phyloP scores from a whole-genome alignment of 202 grass and related monocot genomes.

The Dendrocalamus latiflorus region DNA sequence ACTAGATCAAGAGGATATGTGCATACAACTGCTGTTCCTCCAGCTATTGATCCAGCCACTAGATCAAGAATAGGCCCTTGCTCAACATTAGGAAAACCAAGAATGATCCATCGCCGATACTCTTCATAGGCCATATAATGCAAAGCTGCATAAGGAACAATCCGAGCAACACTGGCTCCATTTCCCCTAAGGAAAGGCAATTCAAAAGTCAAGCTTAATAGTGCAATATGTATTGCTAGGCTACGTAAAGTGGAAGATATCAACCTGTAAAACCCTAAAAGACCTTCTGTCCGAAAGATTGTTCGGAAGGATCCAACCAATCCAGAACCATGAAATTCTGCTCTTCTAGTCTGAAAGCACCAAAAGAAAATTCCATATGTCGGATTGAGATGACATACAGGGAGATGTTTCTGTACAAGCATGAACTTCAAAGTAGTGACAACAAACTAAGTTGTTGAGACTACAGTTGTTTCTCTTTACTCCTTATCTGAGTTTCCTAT shows the following conservation, averaged over 20 bases:
- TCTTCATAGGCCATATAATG: too few relatives aligned
- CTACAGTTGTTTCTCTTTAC: too few relatives aligned
- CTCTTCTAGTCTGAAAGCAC: constrained; percentile 71
- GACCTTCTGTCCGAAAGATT: constrained; percentile 83
- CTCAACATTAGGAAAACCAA: too few relatives aligned
- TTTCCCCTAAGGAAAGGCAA: constrained; percentile 59
- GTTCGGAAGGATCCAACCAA: constrained; percentile 73
- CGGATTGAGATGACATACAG: too few relatives aligned
- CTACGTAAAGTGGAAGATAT: neutral
- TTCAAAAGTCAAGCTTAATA: constrained; percentile 21
- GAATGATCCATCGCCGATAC: too few relatives aligned
- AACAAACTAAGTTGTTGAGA: too few relatives aligned
- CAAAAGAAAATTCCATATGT: too few relatives aligned
- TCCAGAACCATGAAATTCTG: constrained; percentile 75
- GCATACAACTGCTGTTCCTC: constrained; percentile 88
- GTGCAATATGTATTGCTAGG: constrained; percentile 11
- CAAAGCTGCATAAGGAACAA: too few relatives aligned
- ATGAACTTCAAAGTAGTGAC: too few relatives aligned
- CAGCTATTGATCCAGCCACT: constrained; percentile 80
- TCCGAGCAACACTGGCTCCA: constrained; percentile 87
- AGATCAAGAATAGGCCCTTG: too few relatives aligned
- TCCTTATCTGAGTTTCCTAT: too few relatives aligned
- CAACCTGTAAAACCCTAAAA: constrained; percentile 94
- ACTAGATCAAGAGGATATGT: constrained; percentile 96
- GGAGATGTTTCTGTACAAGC: too few relatives aligned